phyloP scores from a whole-genome alignment of 805 yeast genomes.

The Soucietia sequanensis region DNA sequence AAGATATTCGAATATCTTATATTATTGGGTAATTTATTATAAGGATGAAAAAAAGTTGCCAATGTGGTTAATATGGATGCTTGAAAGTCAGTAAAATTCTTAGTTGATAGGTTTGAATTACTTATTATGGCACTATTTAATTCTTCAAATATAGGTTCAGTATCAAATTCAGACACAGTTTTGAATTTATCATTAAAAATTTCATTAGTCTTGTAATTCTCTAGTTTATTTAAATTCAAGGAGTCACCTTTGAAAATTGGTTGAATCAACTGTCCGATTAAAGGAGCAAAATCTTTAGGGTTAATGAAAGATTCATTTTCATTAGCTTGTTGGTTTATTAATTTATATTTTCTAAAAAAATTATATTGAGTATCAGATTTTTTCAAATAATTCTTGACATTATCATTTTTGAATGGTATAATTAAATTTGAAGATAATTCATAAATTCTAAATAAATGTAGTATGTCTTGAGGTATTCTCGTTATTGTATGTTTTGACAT shows the following conservation, averaged over 20 bases:
- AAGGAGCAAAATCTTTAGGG: background rate
- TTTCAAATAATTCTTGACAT: too few species aligned
- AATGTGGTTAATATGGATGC: background rate
- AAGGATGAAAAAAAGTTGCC: background rate
- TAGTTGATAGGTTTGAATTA: too few species aligned
- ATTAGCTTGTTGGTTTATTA: background rate
- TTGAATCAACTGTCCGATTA: background rate
- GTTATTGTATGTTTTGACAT: background rate
- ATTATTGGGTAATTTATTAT: background rate
- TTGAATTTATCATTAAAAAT: background rate
- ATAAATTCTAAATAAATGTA: background rate
- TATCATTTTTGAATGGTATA: too few species aligned
- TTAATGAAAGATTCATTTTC: background rate
- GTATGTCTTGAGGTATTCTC: background rate
- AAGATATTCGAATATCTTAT: background rate
- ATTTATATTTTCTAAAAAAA: too few species aligned
- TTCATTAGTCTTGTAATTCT: constrained; percentile 1
- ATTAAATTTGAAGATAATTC: background rate
- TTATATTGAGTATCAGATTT: too few species aligned
- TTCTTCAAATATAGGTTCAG: too few species aligned
- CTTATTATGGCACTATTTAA: too few species aligned
- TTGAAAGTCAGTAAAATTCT: background rate
- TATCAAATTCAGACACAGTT: too few species aligned
- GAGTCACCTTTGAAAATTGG: background rate
- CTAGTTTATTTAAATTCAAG: background rate